A percentile compares a stretch with the other conserved stretches of the same genome.
These are phyloP conservation scores for Multifurca ochricompacta DNA, from an alignment of 768 basidiomycete species.

Conservation along the genomic window DNA sequence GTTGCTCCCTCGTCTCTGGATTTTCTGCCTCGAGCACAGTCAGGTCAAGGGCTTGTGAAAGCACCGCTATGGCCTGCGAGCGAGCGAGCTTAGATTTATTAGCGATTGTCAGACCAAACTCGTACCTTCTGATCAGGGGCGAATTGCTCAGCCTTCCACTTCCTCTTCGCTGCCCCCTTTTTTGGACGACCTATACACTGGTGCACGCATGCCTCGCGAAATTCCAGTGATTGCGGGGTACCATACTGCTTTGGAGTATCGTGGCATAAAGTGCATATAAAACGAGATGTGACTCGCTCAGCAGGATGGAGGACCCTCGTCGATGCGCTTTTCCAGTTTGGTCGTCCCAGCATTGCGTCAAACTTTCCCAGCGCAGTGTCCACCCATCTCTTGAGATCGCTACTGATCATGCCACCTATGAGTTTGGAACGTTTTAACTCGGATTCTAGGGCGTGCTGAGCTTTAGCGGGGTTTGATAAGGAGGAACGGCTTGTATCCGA, in stretches of 20 bases:
- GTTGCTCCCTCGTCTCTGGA: not conserved
- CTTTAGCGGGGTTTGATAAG: not conserved
- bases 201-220: conserved; percentile 52
- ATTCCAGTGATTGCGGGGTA: conserved; percentile 44
- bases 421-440: conserved; percentile 25
- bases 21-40: not conserved
- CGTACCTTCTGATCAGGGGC: conserved; percentile 51
- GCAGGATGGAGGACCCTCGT: conserved; percentile 44
- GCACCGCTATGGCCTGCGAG: conserved; percentile 14
- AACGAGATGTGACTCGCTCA: conserved; percentile 51
- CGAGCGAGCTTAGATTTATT: not conserved
- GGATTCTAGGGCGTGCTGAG: not conserved
- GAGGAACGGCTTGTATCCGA: not conserved
- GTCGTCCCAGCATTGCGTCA: conserved; percentile 40
- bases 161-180: conserved; percentile 25
- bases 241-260: conserved; percentile 29
- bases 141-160: conserved; percentile 48
- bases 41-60: conserved; percentile 6
- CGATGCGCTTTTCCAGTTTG: conserved; percentile 45
- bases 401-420: conserved; percentile 32
- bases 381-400: conserved; percentile 45
- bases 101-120: not conserved
- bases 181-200: conserved; percentile 34
- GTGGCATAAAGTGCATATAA: conserved; percentile 48
- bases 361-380: conserved; percentile 37